These are phyloP conservation scores for Hygrophorus russula DNA, from an alignment of 768 basidiomycete species.

Conservation along the genomic window DNA sequence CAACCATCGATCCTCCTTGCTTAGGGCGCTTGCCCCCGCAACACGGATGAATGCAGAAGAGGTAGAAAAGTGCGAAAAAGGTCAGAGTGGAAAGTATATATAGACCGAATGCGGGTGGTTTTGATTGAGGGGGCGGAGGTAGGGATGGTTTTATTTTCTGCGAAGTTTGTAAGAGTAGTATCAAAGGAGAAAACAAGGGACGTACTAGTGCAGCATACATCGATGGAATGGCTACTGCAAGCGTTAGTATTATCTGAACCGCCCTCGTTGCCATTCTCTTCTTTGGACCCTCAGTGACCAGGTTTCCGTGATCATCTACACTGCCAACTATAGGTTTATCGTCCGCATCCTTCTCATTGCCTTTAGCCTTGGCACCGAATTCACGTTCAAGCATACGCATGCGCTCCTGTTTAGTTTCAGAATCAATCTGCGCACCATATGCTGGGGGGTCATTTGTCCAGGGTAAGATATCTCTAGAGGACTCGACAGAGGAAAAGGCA, in stretches of 20 bases:
- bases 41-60: conserved; percentile 50
- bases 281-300: conserved; percentile 55
- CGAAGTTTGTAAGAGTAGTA: conserved; percentile 2
- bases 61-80: conserved; percentile 36
- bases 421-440: conserved; percentile 29
- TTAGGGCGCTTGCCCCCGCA: conserved; percentile 22
- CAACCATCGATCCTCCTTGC: conserved; percentile 12
- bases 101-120: conserved; percentile 42
- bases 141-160: conserved; percentile 47
- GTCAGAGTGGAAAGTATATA: conserved; percentile 48
- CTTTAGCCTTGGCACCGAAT: conserved; percentile 32
- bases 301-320: conserved; percentile 41
- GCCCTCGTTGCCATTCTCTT: conserved; percentile 40
- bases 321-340: conserved; percentile 46
- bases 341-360: conserved; percentile 25
- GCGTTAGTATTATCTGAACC: conserved; percentile 37
- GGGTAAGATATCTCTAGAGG: conserved; percentile 35
- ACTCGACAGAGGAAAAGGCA: conserved; percentile 20
- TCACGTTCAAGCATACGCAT: conserved; percentile 63
- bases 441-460: conserved; percentile 42
- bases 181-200: conserved; percentile 5
- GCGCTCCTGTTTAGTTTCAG: conserved; percentile 52
- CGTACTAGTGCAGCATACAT: conserved; percentile 57
- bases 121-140: conserved; percentile 43
- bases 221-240: conserved; percentile 40